These are phyloP conservation scores for Paraphaeosphaeria sporulosa DNA, from an alignment of 2,329 filamentous ascomycete species.

Conservation along the genomic window DNA sequence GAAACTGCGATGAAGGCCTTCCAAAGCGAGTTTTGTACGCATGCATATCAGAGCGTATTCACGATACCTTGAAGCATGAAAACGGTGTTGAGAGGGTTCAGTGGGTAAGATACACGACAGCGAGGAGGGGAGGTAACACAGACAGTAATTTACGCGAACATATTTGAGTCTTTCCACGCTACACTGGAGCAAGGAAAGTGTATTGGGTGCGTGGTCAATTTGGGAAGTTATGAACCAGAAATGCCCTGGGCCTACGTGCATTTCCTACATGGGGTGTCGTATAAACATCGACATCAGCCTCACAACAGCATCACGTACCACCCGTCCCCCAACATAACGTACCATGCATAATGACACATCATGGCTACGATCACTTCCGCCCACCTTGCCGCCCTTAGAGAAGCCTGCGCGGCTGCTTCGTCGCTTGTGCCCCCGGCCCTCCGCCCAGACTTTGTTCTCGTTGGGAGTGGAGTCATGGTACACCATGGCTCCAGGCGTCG, in stretches of 20 bases:
- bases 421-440: background rate
- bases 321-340: background rate
- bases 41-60: no score
- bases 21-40: no score
- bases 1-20: no score
- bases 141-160: no score
- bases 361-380: background rate
- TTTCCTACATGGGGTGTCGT: no score
- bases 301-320: background rate
- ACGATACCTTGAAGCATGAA: no score
- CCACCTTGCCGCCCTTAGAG: background rate
- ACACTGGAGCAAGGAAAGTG: no score
- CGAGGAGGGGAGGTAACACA: no score
- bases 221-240: background rate
- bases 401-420: conserved; percentile 1
- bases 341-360: background rate
- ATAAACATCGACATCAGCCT: background rate
- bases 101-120: no score
- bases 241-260: background rate
- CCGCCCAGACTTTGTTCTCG: background rate
- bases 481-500: conserved; percentile 1
- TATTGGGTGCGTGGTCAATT: no score
- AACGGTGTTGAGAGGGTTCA: no score
- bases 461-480: conserved; percentile 4
- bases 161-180: no score